Base-by-base conservation (phyloP, 176 grass and related monocot genomes). In the Bolboschoenus planiculmis region DNA sequence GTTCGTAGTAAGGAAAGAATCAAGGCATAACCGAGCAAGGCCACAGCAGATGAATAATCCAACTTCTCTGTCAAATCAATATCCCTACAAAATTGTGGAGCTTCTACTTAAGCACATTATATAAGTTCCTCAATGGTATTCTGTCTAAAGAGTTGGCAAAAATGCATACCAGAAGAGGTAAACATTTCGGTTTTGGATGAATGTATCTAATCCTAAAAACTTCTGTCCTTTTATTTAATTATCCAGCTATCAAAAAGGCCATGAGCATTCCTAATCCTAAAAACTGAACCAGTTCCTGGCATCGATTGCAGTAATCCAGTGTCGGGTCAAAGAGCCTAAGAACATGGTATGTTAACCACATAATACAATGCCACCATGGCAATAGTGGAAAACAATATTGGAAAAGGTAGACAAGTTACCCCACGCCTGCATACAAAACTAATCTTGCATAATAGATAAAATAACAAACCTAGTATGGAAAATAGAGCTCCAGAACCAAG, bases 401-500 rank as follows among this genome's bases (percentile, higher is more conserved):
- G n/a, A n/a, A n/a, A 54, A 76, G 80, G 20, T n/a, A 33, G n/a
- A n/a, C n/a, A n/a, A n/a, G n/a, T n/a, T n/a, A n/a, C n/a, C n/a
- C n/a, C 26, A n/a, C 21, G 35, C 64, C n/a, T 68, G 64, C 34
- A 68, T 16, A 31, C 26, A 50, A 30, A 53, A 51, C 14, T 34
- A 34, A 9, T 53, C 15, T 53, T 53, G 27, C 14, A 33, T 53
- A 33, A 26, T 77, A n/a, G 27, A 77, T 20, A 63, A 15, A 90
- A 71, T 9, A 83, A 61, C 46, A 83, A 86, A 98, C 95, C 92
- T 89, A 58, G 90, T 93, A 83, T 98, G 95, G 73, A 98, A 95
- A 78, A 97, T 78, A 79, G 85, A 86, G 87, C 95, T 97, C 95
- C 95, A 97, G 76, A 91, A 92, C 95, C 95, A 98, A 68, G 92